These are phyloP conservation scores for Syzygium malaccense DNA, from an alignment of 441 rosid species.

Conservation along the genomic window DNA sequence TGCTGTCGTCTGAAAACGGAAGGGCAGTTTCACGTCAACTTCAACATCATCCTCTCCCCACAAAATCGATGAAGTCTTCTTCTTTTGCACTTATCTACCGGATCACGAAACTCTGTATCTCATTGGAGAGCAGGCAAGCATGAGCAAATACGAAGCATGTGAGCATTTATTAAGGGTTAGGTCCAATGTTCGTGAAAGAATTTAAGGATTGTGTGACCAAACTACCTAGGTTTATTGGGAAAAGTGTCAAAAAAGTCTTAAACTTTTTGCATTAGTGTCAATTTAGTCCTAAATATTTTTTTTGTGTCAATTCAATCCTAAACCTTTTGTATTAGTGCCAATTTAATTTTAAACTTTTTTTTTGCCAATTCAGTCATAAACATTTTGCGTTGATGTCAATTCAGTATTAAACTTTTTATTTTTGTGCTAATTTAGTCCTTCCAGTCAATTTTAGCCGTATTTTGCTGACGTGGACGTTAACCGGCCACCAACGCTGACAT, in stretches of 20 bases:
- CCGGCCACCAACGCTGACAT: too few species aligned
- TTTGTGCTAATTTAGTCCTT: too few species aligned
- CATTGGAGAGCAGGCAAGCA: neutral
- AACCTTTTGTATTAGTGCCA: too few species aligned
- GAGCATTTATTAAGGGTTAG: neutral
- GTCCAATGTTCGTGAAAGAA: neutral
- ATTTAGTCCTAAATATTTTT: too few species aligned
- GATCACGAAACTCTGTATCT: neutral
- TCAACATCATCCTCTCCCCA: neutral
- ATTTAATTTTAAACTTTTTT: too few species aligned
- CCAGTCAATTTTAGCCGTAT: accelerated
- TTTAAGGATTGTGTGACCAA: neutral
- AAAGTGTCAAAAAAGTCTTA: too few species aligned
- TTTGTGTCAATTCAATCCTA: too few species aligned
- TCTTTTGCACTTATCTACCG: neutral
- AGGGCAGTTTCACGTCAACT: neutral
- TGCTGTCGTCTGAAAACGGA: neutral
- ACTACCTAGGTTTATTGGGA: neutral
- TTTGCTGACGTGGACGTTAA: too few species aligned
- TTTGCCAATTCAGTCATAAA: too few species aligned
- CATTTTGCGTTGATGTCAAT: too few species aligned
- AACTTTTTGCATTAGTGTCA: too few species aligned
- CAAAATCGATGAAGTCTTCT: neutral
- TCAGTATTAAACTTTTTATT: too few species aligned
- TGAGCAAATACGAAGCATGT: neutral